Conservation (phyloP, 2,329 filamentous ascomycete genomes). For the Cryoendolithus antarcticus region DNA sequence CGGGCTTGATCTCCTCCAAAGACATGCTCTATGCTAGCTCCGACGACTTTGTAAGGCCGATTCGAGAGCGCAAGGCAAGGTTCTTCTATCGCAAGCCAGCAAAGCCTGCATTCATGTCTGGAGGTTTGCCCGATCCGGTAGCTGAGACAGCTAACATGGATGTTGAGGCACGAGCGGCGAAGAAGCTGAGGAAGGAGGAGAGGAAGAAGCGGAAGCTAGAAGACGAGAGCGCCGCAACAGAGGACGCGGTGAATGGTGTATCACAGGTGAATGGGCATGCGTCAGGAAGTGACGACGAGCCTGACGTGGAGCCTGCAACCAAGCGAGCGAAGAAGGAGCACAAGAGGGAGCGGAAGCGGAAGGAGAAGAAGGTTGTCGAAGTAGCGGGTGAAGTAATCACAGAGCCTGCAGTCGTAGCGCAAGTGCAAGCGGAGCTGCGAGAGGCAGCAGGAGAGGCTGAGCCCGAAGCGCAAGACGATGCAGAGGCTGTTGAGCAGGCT, state of each 20-base stretch:
- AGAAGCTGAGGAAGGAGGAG: constrained; percentile 5
- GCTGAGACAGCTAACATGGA: too few species aligned
- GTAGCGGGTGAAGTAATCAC: too few species aligned
- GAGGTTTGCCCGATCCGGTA: constrained; percentile 12
- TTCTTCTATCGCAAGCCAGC: constrained; percentile 6
- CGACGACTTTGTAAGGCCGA: constrained; percentile 5
- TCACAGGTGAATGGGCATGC: too few species aligned
- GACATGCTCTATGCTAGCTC: constrained; percentile 3
- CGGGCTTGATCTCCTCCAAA: too few species aligned
- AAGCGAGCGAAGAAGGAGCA: constrained; percentile 18
- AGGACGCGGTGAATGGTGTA: too few species aligned
- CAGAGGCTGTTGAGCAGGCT: constrained; percentile 1
- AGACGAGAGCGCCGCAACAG: constrained; percentile 1
- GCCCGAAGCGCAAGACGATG: constrained; percentile 8
- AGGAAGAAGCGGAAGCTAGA: constrained; percentile 9
- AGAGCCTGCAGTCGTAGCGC: too few species aligned
- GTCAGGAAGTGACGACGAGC: background rate
- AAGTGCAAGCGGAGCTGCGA: background rate
- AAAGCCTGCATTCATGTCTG: constrained; percentile 22
- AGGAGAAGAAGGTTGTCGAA: background rate
- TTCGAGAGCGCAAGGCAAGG: constrained; percentile 1
- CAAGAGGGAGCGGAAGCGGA: constrained; percentile 19
- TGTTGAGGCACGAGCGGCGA: too few species aligned
- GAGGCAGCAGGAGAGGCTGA: constrained; percentile 5
- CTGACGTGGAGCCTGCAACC: constrained; percentile 2